Conservation (phyloP, 768 basidiomycete species). For the Tephrocybe sp. region DNA sequence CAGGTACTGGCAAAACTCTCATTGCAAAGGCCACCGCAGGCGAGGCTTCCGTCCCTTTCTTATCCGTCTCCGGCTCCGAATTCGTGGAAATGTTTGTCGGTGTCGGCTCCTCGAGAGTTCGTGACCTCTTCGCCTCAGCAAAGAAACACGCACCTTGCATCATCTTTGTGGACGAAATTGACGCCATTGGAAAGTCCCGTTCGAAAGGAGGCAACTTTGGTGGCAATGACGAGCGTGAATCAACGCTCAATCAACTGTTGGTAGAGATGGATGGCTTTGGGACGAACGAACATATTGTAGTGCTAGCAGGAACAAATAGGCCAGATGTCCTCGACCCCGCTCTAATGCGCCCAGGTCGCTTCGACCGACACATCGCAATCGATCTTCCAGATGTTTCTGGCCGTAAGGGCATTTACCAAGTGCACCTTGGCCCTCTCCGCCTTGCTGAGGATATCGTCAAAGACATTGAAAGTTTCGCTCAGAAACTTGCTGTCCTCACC, state of each 20-base stretch:
- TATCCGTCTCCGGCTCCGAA: constrained; percentile 97
- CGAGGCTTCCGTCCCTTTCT: constrained; percentile 96
- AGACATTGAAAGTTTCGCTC: constrained; percentile 60
- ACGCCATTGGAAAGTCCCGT: constrained; percentile 95
- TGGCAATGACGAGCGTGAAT: constrained; percentile 97
- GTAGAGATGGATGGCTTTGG: constrained; percentile 99
- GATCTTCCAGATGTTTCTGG: constrained; percentile 94
- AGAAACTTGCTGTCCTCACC: constrained; percentile 93
- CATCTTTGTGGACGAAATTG: constrained; percentile 99
- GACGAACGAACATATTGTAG: constrained; percentile 94
- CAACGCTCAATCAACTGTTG: constrained; percentile 93
- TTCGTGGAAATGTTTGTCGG: constrained; percentile 99
- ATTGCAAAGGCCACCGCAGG: constrained; percentile 98
- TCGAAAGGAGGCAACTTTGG: constrained; percentile 72
- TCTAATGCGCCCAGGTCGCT: constrained; percentile 94
- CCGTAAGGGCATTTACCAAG: constrained; percentile 88
- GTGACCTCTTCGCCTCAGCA: constrained; percentile 95
- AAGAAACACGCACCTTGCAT: constrained; percentile 98
- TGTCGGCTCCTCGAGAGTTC: constrained; percentile 94
- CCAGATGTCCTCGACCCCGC: constrained; percentile 96
- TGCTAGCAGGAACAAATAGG: constrained; percentile 95
- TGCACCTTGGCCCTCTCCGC: constrained; percentile 84
- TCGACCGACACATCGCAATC: constrained; percentile 95
- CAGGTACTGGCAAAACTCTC: constrained; percentile 97
- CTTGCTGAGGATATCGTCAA: constrained; percentile 54